phyloP scores from a whole-genome alignment of 1,284 basidiomycete genomes.

The Microbotryum silenes-acaulis region DNA sequence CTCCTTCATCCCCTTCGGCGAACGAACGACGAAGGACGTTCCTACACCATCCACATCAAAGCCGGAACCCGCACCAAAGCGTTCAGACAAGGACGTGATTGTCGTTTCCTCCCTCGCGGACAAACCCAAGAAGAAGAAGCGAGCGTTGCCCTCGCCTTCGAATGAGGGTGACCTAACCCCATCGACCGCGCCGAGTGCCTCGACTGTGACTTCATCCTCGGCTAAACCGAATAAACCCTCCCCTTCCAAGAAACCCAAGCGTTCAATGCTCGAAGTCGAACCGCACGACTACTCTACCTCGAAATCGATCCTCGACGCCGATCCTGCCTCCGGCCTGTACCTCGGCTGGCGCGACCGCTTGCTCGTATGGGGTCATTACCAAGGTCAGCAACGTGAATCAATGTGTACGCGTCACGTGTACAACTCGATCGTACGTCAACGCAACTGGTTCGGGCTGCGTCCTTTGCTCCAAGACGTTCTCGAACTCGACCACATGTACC shows the following conservation, averaged over 20 bases:
- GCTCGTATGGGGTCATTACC: too few relatives aligned
- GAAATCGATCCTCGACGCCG: conserved; percentile 65
- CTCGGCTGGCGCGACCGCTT: too few relatives aligned
- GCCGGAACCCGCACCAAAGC: conserved; percentile 3
- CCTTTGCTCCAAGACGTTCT: too few relatives aligned
- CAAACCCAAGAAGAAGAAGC: conserved; percentile 50
- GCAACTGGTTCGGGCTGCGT: too few relatives aligned
- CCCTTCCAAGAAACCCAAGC: conserved; percentile 27
- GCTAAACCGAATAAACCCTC: conserved; percentile 11
- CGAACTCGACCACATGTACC: too few relatives aligned
- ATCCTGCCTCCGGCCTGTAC: not conserved
- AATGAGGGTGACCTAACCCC: not conserved
- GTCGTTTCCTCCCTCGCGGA: conserved; percentile 53
- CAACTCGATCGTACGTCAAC: too few relatives aligned
- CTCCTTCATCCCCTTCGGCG: conserved; percentile 24
- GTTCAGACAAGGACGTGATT: conserved; percentile 51
- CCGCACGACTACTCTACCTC: conserved; percentile 66
- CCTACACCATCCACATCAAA: conserved; percentile 2
- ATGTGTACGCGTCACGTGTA: too few relatives aligned
- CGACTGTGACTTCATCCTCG: not conserved
- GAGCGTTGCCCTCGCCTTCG: conserved; percentile 48
- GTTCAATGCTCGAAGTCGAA: conserved; percentile 35
- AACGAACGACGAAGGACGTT: conserved; percentile 35
- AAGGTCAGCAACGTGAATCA: too few relatives aligned
- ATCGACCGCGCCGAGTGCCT: not conserved